phyloP scores from a whole-genome alignment of 1,284 basidiomycete genomes.

The Cryptococcus sp. region DNA sequence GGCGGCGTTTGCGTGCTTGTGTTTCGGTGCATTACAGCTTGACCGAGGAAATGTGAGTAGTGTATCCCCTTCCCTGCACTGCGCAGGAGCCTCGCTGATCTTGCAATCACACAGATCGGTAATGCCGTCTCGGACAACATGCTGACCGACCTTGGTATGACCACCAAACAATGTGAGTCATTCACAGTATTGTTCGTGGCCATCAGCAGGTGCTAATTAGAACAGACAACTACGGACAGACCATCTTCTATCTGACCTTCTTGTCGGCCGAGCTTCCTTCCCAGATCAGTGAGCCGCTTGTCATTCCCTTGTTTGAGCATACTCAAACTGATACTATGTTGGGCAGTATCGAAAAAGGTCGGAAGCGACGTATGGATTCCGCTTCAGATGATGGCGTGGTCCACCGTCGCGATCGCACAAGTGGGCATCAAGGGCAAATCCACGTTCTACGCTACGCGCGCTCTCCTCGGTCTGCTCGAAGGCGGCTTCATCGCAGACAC shows the following conservation, averaged over 20 bases:
- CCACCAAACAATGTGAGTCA: slow-evolving; percentile 43
- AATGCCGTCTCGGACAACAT: slow-evolving; percentile 52
- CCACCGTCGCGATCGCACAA: slow-evolving; percentile 41
- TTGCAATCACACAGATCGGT: slow-evolving; percentile 19
- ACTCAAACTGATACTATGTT: background rate
- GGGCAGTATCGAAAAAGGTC: slow-evolving; percentile 49
- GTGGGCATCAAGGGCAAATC: slow-evolving; percentile 29
- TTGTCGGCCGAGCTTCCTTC: slow-evolving; percentile 49
- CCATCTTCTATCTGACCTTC: slow-evolving; percentile 43
- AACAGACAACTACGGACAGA: slow-evolving; percentile 45
- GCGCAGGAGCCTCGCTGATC: background rate
- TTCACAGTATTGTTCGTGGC: background rate
- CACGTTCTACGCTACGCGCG: slow-evolving; percentile 46
- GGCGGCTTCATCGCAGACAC: slow-evolving; percentile 54
- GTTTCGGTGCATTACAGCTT: slow-evolving; percentile 43
- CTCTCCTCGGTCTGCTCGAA: slow-evolving; percentile 50
- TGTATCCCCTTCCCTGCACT: slow-evolving; percentile 1
- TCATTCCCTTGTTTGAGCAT: background rate
- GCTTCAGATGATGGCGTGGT: slow-evolving; percentile 51
- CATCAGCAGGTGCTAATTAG: background rate
- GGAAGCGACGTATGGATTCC: slow-evolving; percentile 53
- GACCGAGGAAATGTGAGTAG: slow-evolving; percentile 42
- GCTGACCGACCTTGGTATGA: slow-evolving; percentile 47
- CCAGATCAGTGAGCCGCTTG: slow-evolving; percentile 33
- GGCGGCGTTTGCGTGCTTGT: slow-evolving; percentile 37